Conservation (phyloP, 129 eudicot genomes). For the Kitagawia praeruptora region DNA sequence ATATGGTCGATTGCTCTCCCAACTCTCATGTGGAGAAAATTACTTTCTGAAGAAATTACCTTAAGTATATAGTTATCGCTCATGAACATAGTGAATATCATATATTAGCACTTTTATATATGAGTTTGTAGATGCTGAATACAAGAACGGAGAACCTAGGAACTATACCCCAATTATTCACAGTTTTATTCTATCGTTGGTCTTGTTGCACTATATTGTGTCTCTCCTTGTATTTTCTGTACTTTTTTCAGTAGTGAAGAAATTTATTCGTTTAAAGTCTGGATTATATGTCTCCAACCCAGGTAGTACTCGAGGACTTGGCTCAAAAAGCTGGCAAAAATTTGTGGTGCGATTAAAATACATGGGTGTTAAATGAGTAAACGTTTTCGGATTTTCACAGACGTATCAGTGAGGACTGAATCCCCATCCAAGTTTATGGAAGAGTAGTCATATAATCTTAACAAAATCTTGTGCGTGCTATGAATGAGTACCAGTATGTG, state of each 20-base stretch:
- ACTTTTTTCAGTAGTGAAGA: neutral
- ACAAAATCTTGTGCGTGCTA: too few relatives aligned
- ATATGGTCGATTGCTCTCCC: neutral
- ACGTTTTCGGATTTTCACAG: too few relatives aligned
- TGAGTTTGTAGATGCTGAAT: neutral
- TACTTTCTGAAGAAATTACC: neutral
- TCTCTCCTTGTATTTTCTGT: neutral
- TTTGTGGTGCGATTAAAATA: neutral
- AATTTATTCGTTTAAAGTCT: neutral
- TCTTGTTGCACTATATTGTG: neutral
- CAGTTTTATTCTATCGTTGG: neutral
- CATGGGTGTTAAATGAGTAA: neutral
- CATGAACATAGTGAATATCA: neutral
- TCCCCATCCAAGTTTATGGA: too few relatives aligned
- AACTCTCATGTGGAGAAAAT: neutral
- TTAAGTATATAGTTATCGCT: neutral
- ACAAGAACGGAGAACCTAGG: conserved; percentile 1
- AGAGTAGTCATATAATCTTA: too few relatives aligned
- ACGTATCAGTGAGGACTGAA: too few relatives aligned
- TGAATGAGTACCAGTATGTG: too few relatives aligned
- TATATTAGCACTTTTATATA: neutral
- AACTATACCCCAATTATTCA: neutral
- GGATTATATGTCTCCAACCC: neutral
- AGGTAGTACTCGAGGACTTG: neutral
- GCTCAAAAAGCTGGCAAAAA: neutral